Conservation (phyloP, 345 rosid genomes). For the Limnanthes douglasii region DNA sequence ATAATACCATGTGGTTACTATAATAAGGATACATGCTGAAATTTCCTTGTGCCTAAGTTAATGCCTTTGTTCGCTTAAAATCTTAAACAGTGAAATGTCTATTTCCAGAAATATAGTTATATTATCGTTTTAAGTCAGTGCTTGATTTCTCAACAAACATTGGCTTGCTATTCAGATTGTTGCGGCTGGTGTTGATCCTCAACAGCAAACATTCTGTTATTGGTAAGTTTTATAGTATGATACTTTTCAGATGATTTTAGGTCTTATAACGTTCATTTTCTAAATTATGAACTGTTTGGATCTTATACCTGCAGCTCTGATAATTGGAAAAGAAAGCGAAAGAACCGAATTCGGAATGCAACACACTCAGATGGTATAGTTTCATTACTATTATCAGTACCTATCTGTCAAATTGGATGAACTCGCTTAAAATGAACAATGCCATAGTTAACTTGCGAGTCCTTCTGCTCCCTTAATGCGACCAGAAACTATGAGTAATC, state of each 20-base stretch:
- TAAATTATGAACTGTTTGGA: constrained; percentile 3
- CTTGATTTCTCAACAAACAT: too few species aligned
- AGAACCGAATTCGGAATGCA: constrained; percentile 33
- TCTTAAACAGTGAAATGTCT: too few species aligned
- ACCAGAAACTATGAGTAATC: too few species aligned
- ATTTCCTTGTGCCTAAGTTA: too few species aligned
- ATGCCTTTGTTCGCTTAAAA: too few species aligned
- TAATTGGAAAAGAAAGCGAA: constrained; percentile 41
- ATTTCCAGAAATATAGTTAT: too few species aligned
- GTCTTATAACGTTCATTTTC: constrained; percentile 2
- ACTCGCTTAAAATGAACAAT: too few species aligned
- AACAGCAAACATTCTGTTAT: constrained; percentile 75
- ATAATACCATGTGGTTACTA: too few species aligned
- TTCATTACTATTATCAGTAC: not conserved
- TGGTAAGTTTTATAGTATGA: constrained; percentile 41
- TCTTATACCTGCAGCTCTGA: constrained; percentile 39
- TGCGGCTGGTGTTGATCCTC: constrained; percentile 77
- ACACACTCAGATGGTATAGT: constrained; percentile 51
- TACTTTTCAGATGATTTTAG: constrained; percentile 4
- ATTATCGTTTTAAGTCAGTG: too few species aligned
- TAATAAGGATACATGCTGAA: too few species aligned
- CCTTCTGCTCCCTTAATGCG: too few species aligned
- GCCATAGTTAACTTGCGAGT: too few species aligned
- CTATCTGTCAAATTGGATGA: not conserved
- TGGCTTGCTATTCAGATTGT: constrained; percentile 35